A percentile compares a stretch with the other conserved stretches of the same genome.
Conservation (phyloP, 192 early-diverging fungal species). For the Backusella circina region DNA sequence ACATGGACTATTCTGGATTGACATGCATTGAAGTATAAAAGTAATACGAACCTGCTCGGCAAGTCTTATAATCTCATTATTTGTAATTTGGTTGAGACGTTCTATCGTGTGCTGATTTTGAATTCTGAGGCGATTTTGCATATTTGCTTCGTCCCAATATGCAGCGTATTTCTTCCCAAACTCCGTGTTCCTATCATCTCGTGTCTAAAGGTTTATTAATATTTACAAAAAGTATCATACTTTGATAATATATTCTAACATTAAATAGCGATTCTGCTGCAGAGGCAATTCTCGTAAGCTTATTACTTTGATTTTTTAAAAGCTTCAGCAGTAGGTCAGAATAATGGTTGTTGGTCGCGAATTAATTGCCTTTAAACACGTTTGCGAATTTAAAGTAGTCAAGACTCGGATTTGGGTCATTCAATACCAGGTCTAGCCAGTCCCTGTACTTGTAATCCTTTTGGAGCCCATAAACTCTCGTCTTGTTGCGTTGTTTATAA, state of each 20-base stretch:
- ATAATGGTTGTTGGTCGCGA: conserved; percentile 1
- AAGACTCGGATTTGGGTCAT: neutral
- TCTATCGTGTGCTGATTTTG: neutral
- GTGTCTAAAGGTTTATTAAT: neutral
- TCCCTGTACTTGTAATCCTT: conserved; percentile 7
- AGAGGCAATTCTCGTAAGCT: neutral
- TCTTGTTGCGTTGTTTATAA: neutral
- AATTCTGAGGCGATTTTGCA: neutral
- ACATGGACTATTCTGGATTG: neutral
- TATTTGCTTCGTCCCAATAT: neutral
- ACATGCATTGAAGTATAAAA: neutral
- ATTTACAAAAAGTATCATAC: neutral
- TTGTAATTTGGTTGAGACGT: conserved; percentile 3
- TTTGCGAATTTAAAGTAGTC: conserved; percentile 8
- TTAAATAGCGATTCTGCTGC: neutral
- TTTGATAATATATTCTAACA: conserved; percentile 6
- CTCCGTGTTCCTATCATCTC: neutral
- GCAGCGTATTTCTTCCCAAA: neutral
- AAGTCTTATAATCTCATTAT: neutral
- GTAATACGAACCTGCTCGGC: neutral
- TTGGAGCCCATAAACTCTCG: neutral
- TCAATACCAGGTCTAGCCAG: conserved; percentile 1
- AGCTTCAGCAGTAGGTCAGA: neutral
- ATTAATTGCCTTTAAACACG: neutral
- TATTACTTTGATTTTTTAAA: neutral